These are phyloP conservation scores for Boechera stricta DNA, from an alignment of 345 rosid genomes.

Conservation along the genomic window DNA sequence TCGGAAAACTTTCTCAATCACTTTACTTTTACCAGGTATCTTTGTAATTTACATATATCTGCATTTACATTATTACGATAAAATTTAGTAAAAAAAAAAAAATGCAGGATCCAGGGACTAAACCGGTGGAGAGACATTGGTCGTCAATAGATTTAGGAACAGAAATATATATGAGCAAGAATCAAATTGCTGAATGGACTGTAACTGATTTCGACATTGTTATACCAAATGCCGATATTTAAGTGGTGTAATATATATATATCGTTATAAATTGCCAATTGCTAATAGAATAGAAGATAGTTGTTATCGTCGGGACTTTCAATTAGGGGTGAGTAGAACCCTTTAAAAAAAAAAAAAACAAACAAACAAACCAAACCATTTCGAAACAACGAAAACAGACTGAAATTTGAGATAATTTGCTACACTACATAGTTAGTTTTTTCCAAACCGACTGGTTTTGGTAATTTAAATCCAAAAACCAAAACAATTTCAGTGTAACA, in stretches of 20 bases:
- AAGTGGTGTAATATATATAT: background rate
- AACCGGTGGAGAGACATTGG: constrained; percentile 54
- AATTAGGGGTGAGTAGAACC: too few relatives aligned
- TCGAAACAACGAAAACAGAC: background rate
- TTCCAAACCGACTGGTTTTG: background rate
- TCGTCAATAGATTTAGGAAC: constrained; percentile 58
- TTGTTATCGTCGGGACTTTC: too few relatives aligned
- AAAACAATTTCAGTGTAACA: background rate
- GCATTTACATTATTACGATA: background rate
- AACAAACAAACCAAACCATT: background rate
- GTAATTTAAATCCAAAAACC: background rate
- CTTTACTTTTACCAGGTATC: constrained; percentile 55
- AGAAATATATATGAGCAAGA: constrained; percentile 52
- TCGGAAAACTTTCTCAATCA: constrained; percentile 55
- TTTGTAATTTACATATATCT: background rate
- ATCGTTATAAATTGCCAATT: background rate
- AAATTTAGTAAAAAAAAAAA: too few relatives aligned
- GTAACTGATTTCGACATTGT: constrained; percentile 52
- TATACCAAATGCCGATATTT: constrained; percentile 32
- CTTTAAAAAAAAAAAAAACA: too few relatives aligned
- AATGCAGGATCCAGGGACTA: constrained; percentile 52
- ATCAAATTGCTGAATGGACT: constrained; percentile 56
- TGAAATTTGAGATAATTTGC: too few relatives aligned
- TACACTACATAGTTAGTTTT: too few relatives aligned
- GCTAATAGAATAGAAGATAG: too few relatives aligned